Evolutionary conservation across 768 basidiomycete genomes (phyloP).

Genomic region (Xerocomellus intermedius): DNA sequence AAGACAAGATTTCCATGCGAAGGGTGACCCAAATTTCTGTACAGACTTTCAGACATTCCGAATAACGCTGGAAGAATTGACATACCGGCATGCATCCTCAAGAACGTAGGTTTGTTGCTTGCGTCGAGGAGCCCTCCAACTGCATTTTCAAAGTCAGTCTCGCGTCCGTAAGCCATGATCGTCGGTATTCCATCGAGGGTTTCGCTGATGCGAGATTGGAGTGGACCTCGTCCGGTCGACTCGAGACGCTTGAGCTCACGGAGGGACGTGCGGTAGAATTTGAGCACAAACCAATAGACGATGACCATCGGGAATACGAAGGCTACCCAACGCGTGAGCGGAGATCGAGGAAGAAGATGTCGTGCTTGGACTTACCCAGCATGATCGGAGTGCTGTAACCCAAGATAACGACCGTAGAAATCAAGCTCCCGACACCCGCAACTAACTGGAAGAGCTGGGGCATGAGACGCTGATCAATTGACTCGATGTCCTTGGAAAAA

Average conservation of each 20-base stretch:
- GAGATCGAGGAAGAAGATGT: not conserved
- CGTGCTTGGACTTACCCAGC: slow-evolving; percentile 35
- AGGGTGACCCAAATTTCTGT: slow-evolving; percentile 33
- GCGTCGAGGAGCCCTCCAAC: slow-evolving; percentile 23
- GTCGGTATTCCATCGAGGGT: slow-evolving; percentile 46
- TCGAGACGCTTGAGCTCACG: slow-evolving; percentile 48
- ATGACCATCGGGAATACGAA: slow-evolving; percentile 26
- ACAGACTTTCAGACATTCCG: not conserved
- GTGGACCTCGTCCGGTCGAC: slow-evolving; percentile 43
- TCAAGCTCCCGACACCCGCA: slow-evolving; percentile 22
- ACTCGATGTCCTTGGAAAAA: slow-evolving; percentile 42
- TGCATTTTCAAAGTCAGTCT: slow-evolving; percentile 23
- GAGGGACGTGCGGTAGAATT: slow-evolving; percentile 47
- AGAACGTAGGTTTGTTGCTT: slow-evolving; percentile 30
- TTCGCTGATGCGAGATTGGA: slow-evolving; percentile 54
- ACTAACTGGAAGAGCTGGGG: slow-evolving; percentile 30
- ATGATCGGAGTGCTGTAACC: slow-evolving; percentile 30
- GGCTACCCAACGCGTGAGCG: slow-evolving; percentile 22
- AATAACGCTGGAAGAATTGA: not conserved
- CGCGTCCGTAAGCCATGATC: slow-evolving; percentile 46
- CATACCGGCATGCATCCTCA: slow-evolving; percentile 26
- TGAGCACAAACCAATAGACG: slow-evolving; percentile 42
- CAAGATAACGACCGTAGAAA: slow-evolving; percentile 25
- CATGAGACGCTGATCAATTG: slow-evolving; percentile 39
- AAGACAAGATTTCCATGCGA: slow-evolving; percentile 32